These are phyloP conservation scores for Aquanectria penicillioides DNA, from an alignment of 2,329 filamentous ascomycete genomes.

Conservation along the genomic window DNA sequence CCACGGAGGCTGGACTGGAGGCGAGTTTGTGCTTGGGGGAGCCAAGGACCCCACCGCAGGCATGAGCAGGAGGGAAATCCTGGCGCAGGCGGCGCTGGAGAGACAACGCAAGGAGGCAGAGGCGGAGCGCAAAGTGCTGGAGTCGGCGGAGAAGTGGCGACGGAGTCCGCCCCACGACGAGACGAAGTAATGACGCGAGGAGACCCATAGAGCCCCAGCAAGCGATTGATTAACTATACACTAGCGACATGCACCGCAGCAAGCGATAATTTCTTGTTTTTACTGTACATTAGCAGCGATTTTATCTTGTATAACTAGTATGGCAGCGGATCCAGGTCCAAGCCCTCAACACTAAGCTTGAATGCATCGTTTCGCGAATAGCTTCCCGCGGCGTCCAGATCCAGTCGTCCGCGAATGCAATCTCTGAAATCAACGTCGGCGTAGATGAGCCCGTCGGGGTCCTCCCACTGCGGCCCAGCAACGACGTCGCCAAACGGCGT, in stretches of 20 bases:
- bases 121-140: slow-evolving; percentile 44
- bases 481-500: slow-evolving; percentile 83
- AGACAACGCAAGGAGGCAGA: slow-evolving; percentile 47
- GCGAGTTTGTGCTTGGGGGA: slow-evolving; percentile 78
- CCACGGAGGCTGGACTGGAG: slow-evolving; percentile 81
- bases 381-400: slow-evolving; percentile 85
- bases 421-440: slow-evolving; percentile 88
- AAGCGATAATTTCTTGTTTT: background rate
- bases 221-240: too few species aligned
- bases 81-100: slow-evolving; percentile 64
- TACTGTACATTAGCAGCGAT: background rate
- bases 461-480: slow-evolving; percentile 85
- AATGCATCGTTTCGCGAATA: slow-evolving; percentile 80
- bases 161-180: slow-evolving; percentile 37
- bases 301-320: slow-evolving; percentile 49
- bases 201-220: too few species aligned
- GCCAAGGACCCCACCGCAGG: slow-evolving; percentile 54
- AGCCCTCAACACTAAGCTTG: slow-evolving; percentile 66
- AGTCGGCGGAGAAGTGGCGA: slow-evolving; percentile 43
- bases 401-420: slow-evolving; percentile 82
- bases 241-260: too few species aligned
- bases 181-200: slow-evolving; percentile 37
- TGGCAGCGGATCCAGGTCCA: slow-evolving; percentile 67
- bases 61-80: slow-evolving; percentile 77
- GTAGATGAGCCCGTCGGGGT: slow-evolving; percentile 72